These are phyloP conservation scores for Sarocladium kiliense DNA, from an alignment of 2,329 filamentous ascomycete genomes.

Conservation along the genomic window DNA sequence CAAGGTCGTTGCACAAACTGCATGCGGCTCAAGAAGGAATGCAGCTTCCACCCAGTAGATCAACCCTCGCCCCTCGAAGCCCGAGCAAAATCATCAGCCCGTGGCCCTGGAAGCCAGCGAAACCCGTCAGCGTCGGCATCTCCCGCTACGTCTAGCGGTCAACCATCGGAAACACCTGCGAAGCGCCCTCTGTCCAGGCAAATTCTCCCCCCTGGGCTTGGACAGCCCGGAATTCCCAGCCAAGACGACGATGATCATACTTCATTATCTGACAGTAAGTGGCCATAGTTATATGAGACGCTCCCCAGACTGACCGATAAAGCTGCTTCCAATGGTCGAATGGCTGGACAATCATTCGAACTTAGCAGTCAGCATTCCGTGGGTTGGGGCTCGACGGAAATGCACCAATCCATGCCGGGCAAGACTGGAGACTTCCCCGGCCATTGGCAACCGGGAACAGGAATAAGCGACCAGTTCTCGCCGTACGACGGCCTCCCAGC, in stretches of 20 bases:
- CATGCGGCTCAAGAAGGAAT: slow-evolving; percentile 90
- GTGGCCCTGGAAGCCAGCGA: slow-evolving; percentile 29
- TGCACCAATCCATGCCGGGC: neutral
- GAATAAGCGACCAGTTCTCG: slow-evolving; percentile 44
- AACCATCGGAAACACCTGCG: slow-evolving; percentile 34
- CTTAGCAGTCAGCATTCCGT: neutral
- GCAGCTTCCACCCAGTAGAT: slow-evolving; percentile 86
- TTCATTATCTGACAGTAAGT: slow-evolving; percentile 2
- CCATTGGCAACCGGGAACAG: slow-evolving; percentile 19
- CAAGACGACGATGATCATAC: slow-evolving; percentile 2
- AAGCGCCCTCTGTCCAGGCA: slow-evolving; percentile 38
- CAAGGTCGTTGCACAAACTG: slow-evolving; percentile 85
- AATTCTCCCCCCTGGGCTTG: slow-evolving; percentile 23
- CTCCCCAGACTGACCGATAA: neutral
- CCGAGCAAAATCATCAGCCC: slow-evolving; percentile 35
- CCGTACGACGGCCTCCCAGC: slow-evolving; percentile 37
- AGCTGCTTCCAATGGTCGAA: neutral
- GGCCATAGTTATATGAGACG: neutral
- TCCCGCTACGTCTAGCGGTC: slow-evolving; percentile 37
- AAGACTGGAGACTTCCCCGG: neutral
- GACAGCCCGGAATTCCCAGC: neutral
- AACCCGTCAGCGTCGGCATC: slow-evolving; percentile 43
- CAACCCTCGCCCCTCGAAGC: slow-evolving; percentile 54
- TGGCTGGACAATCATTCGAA: slow-evolving; percentile 1
- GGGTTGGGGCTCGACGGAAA: neutral